These are phyloP conservation scores for Trichoderma pleuroti DNA, from an alignment of 2,329 filamentous ascomycete species.

Conservation along the genomic window DNA sequence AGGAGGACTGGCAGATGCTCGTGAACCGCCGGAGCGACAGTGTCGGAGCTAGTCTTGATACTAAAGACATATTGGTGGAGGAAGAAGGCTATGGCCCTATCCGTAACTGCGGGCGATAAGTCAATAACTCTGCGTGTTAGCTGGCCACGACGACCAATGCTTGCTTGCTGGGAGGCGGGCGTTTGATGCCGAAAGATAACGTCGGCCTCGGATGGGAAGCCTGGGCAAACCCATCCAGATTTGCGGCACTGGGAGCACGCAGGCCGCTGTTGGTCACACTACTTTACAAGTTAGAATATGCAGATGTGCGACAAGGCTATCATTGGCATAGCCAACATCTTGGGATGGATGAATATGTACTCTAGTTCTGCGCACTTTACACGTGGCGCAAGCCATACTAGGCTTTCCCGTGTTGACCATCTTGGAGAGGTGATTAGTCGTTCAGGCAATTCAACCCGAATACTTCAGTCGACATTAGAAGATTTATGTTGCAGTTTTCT, in stretches of 20 bases:
- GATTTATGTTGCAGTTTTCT: not conserved
- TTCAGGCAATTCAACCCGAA: not conserved
- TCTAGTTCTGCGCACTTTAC: slow-evolving; percentile 25
- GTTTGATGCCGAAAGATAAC: slow-evolving; percentile 21
- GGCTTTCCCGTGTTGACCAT: slow-evolving; percentile 20
- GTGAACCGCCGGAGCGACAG: not conserved
- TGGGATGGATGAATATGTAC: slow-evolving; percentile 14
- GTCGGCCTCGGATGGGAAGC: slow-evolving; percentile 1
- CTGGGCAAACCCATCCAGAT: slow-evolving; percentile 24
- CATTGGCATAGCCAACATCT: not conserved
- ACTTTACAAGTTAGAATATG: not conserved
- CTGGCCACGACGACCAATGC: not conserved
- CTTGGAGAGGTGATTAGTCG: not conserved
- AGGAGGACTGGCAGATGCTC: slow-evolving; percentile 24
- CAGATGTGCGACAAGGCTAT: not conserved
- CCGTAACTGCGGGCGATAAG: slow-evolving; percentile 19
- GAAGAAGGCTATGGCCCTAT: slow-evolving; percentile 24
- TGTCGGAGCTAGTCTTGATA: not conserved
- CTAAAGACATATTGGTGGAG: slow-evolving; percentile 23
- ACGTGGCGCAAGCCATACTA: slow-evolving; percentile 23
- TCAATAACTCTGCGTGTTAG: not conserved
- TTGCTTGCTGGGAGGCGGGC: not conserved
- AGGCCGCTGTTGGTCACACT: slow-evolving; percentile 23
- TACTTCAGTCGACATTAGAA: not conserved
- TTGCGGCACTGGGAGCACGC: slow-evolving; percentile 22